phyloP scores from a whole-genome alignment of 768 basidiomycete genomes.

The Psilocybe tampanensis region DNA sequence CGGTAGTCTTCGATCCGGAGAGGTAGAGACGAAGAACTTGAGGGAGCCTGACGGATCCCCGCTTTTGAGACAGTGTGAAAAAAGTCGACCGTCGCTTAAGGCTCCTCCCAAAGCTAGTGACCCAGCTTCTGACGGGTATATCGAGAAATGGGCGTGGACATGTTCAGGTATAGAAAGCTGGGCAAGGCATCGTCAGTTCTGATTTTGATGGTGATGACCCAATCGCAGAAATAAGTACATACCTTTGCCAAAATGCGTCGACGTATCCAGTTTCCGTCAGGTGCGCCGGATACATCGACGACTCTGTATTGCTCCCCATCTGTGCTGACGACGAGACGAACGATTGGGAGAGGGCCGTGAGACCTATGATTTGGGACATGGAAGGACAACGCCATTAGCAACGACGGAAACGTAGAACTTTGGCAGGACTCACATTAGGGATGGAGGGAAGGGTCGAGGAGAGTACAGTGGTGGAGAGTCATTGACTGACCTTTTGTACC shows the following conservation, averaged over 20 bases:
- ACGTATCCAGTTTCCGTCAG: conserved; percentile 45
- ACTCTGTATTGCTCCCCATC: conserved; percentile 52
- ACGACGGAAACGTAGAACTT: neutral
- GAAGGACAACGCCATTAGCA: neutral
- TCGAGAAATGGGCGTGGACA: conserved; percentile 37
- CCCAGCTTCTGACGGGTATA: conserved; percentile 52
- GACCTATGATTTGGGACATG: conserved; percentile 15
- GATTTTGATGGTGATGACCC: neutral
- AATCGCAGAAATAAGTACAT: neutral
- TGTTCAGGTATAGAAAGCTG: conserved; percentile 49
- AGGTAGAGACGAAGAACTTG: conserved; percentile 53
- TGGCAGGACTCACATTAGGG: conserved; percentile 16
- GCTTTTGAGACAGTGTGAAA: conserved; percentile 42
- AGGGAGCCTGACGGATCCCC: conserved; percentile 51
- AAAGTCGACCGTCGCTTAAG: conserved; percentile 41
- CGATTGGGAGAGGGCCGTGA: conserved; percentile 31
- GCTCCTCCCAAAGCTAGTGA: conserved; percentile 43
- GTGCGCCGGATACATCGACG: conserved; percentile 50
- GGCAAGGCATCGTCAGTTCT: neutral
- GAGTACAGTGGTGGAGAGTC: conserved; percentile 12
- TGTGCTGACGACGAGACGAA: conserved; percentile 50
- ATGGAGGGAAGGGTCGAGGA: conserved; percentile 8
- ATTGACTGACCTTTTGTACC: conserved; percentile 25
- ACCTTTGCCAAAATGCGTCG: conserved; percentile 50
- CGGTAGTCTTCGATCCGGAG: conserved; percentile 41